Percentiles rank a stretch among this genome's conserved stretches.
These are phyloP conservation scores for Cytauxzoon felis DNA, from an alignment of 169 alveolate species.

Conservation along the genomic window DNA sequence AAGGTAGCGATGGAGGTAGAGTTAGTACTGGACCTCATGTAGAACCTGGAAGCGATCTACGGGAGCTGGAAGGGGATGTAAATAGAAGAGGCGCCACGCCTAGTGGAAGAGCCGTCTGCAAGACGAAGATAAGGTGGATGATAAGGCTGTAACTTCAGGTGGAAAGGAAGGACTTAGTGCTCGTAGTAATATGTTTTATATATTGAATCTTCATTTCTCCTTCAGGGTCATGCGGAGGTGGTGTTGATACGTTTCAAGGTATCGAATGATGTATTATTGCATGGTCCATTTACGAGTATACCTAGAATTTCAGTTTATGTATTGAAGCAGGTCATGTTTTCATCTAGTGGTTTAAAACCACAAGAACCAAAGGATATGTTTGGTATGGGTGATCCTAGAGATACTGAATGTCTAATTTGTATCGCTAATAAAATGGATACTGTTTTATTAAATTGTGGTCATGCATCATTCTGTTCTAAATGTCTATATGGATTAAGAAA, in stretches of 20 bases:
- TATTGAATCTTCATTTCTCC: too few relatives aligned
- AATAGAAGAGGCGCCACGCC: too few relatives aligned
- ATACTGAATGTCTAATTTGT: slow-evolving; percentile 71
- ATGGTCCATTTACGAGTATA: background rate
- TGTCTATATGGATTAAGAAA: slow-evolving; percentile 66
- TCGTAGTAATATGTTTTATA: too few relatives aligned
- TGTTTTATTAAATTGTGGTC: slow-evolving; percentile 71
- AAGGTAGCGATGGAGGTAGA: too few relatives aligned
- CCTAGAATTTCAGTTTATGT: slow-evolving; percentile 6
- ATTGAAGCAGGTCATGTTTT: slow-evolving; percentile 41
- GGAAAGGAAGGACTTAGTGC: too few relatives aligned
- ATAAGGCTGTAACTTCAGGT: background rate
- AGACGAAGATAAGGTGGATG: background rate
- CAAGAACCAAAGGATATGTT: slow-evolving; percentile 62
- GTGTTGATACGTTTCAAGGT: slow-evolving; percentile 30
- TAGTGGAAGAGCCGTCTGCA: too few relatives aligned
- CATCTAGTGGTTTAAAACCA: slow-evolving; percentile 22
- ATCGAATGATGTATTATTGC: background rate
- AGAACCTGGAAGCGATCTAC: too few relatives aligned
- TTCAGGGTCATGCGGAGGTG: slow-evolving; percentile 45
- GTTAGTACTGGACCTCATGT: too few relatives aligned
- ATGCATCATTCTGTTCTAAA: slow-evolving; percentile 70
- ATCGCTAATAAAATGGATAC: slow-evolving; percentile 70
- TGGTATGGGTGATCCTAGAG: slow-evolving; percentile 64
- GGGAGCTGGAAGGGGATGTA: too few relatives aligned